A percentile compares a stretch with the other conserved stretches of the same genome.
These are phyloP conservation scores for Salix arbutifolia DNA, from an alignment of 345 rosid species.

Conservation along the genomic window DNA sequence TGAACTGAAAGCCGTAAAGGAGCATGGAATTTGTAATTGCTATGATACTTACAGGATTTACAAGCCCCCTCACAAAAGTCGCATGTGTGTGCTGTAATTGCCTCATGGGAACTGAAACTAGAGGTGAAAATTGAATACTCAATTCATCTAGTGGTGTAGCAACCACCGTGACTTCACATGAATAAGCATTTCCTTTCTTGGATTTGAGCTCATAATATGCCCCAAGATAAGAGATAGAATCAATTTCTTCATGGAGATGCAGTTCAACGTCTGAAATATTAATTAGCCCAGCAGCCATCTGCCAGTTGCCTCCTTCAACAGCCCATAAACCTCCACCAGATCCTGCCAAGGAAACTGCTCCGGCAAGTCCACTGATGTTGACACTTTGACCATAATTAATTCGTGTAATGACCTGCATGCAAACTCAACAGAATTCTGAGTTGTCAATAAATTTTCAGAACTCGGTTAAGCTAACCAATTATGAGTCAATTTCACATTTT, in stretches of 20 bases:
- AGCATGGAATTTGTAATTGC: conserved; percentile 1
- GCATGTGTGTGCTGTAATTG: conserved; percentile 84
- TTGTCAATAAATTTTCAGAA: neutral
- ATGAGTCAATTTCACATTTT: neutral
- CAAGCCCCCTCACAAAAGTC: conserved; percentile 84
- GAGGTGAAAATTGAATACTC: conserved; percentile 60
- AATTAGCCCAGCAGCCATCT: conserved; percentile 80
- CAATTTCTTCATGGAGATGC: conserved; percentile 65
- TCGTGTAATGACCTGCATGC: conserved; percentile 75
- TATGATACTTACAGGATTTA: conserved; percentile 65
- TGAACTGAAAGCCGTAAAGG: neutral
- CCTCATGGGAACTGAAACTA: conserved; percentile 63
- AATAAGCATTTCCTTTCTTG: conserved; percentile 55
- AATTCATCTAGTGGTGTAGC: conserved; percentile 83
- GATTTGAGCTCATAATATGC: conserved; percentile 76
- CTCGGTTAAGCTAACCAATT: neutral
- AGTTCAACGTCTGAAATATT: conserved; percentile 61
- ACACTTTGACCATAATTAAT: conserved; percentile 90
- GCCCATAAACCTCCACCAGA: conserved; percentile 88
- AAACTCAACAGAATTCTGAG: neutral
- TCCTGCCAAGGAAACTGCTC: conserved; percentile 96
- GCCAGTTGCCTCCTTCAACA: conserved; percentile 91
- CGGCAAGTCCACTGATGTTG: conserved; percentile 83
- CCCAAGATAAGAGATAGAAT: conserved; percentile 54
- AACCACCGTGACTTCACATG: conserved; percentile 60